Base-by-base conservation (phyloP, 768 basidiomycete genomes). In the Boletales sp. region DNA sequence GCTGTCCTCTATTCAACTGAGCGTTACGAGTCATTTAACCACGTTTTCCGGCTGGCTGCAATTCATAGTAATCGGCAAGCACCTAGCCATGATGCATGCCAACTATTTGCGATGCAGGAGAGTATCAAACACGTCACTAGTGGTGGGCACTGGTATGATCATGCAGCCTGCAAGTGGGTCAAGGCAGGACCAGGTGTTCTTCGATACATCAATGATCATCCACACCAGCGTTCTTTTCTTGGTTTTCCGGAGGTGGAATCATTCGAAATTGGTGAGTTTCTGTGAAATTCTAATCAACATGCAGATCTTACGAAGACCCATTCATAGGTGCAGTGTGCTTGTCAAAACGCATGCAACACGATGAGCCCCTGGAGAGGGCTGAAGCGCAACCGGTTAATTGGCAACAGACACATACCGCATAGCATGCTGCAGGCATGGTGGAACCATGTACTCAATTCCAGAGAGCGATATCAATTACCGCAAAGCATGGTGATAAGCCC, bases 31-130 rank as follows among this genome's bases (percentile, higher is more conserved):
- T 62, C 65, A 0, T 67, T 62, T 43, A 61, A 62, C 11, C 60
- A 60, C 1, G 53, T 72, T 2, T 68, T 69, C 13, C 45, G 56
- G 1, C 39, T 61, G 0, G 9, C 50, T 4, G 65, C 52, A 10
- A 50, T 72, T 1, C 55, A 68, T 19, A 64, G 62, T 41, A 71
- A 70, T 43, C 46, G 48, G 4, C 65, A 70, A 15, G 70, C 65
- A 2, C 71, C 61, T 0, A 65, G 62, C 6, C 51, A 40, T 2
- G 64, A 68, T 43, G 47, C 44, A 35, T 62, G 61, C 30, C 24
- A 50, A 4, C 5, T 40, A 1, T 62, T 62, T 39, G 46, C 44
- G 0, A 13, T 19, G 2, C 48, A 56, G 11, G 53, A 62, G 7
- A 7, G 21, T 1, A n/a, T 60, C 13, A 63, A 55, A 14, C 61